Base-by-base conservation (phyloP, 2,329 filamentous ascomycete genomes). In the Talaromyces sp. region DNA sequence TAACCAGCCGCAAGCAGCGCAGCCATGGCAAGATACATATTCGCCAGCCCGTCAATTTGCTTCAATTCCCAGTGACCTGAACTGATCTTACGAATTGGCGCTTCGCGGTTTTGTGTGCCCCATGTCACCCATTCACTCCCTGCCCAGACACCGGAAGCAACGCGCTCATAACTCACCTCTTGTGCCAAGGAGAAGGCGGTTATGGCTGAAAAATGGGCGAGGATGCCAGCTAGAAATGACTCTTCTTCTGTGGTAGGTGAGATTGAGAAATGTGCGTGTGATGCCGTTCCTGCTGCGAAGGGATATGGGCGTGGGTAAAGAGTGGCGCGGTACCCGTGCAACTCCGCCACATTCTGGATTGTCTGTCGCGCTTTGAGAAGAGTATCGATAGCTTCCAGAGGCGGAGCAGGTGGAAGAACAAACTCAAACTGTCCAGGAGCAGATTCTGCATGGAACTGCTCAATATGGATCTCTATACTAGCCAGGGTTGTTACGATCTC, bases 61-160 rank as follows among this genome's bases (percentile, higher is more conserved):
- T 92, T 89, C 25, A 96, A 70, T 77, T 96, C 92, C 89, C 91
- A 96, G 72, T 92, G 89, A 22, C 86, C 87, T 2, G 75, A 79
- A 3, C 80, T 79, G 57, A 92, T 84, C 73, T 89, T 88, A 13
- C 91, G 85, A 10, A 96, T 80, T 0, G 91, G 89, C 4, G 87
- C 83, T 79, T 94, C 90, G 19, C 90, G 87, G 75, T 95, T 95
- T 77, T 95, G 88, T 4, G 87, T 90, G 13, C 92, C 92, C 91
- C 91, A 96, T 0, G 89, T 80, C 0, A 93, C 85, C 88, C 89
- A 93, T 8, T 87, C 85, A 0, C 90, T 90, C n/a, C 90, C 90
- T 0, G 90, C 85, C 91, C 91, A 95, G 66, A 80, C 81, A n/a
- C 90, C 85, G 62, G 92, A 88, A 1, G 79, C 77, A 11, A 91